Conservation (phyloP, 495 filamentous ascomycete species). For the Friedmanniomyces endolithicus region DNA sequence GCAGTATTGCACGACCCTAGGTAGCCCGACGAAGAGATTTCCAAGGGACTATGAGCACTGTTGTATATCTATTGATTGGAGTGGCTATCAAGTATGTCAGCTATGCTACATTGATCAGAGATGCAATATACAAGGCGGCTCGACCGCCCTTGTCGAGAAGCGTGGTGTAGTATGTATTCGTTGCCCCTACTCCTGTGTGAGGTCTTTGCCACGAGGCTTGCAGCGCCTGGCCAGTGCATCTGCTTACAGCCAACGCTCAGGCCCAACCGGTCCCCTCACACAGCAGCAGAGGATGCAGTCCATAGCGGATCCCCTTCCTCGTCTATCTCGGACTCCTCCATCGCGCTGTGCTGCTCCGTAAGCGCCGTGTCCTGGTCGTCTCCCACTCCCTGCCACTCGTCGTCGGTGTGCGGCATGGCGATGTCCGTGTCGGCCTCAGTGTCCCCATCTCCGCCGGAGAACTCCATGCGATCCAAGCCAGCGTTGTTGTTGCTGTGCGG, state of each 20-base stretch:
- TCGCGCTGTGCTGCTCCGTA: not conserved
- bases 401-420: not conserved
- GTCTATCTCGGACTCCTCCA: conserved; percentile 1
- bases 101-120: conserved; percentile 10
- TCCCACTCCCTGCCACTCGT: conserved; percentile 20
- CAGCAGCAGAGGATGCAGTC: not conserved
- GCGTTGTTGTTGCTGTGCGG: conserved; percentile 34
- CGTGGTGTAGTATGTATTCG: not conserved
- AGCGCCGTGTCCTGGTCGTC: conserved; percentile 1
- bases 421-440: conserved; percentile 16
- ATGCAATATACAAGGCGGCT: conserved; percentile 2
- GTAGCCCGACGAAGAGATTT: too few relatives aligned
- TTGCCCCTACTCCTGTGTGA: not conserved
- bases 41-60: not conserved
- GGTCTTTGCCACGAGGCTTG: not conserved
- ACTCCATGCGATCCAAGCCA: conserved; percentile 2
- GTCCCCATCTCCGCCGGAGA: conserved; percentile 12
- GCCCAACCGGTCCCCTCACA: not conserved
- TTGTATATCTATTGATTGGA: not conserved
- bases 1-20: too few relatives aligned
- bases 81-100: not conserved
- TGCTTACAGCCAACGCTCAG: too few relatives aligned
- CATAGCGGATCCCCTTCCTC: not conserved
- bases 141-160: not conserved
- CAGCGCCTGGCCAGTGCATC: too few relatives aligned